Evolutionary conservation across 1,284 basidiomycete species (phyloP), one percentile per base, ranked within the genome.

Genomic region (Rhodotorula sp.): DNA sequence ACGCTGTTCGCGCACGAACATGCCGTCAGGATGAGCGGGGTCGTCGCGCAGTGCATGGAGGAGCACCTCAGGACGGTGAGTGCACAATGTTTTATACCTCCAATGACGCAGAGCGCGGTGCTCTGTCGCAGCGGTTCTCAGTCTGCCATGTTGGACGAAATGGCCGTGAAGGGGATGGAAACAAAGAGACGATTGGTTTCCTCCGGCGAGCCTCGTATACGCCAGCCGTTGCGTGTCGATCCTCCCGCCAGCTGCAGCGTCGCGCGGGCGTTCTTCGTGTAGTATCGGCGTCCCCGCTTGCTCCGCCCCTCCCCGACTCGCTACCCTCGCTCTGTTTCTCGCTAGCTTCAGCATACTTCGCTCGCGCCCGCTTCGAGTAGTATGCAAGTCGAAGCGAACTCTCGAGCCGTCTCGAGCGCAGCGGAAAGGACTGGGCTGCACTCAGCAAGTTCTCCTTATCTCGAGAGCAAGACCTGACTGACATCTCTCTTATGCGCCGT

Each of bases 1-100:
- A 98, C 95, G 40, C 87, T 95, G 84, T 87, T 93, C 77, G 94
- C 96, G 47, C 90, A 93, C 83, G 90, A 95, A 70, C 88, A 90
- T 79, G 83, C 87, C 64, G 87, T 89, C 71, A 74, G 79, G 85
- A 83, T 88, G 81, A 88, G 91, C 74, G 86, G 89, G 68, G 86
- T 92, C 62, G 89, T 98, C 30, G 89, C 89, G 1, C 88, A 94
- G 74, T 92, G 91, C 79, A 83, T 99, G 58, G 93, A 96, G 77
- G 82, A 85, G 40, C 94, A 97, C 75, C 92, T 98, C 66, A 85
- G 90, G 75, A 78, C 79, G 77, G 84, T 85, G 77, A 75, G 82
- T 79, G 6, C 20, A 11, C n/a, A 30, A 2, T 13, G 37, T 40
- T 40, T 13, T n/a, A n/a, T n/a, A n/a, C 37, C 40, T 44, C 3